These are phyloP conservation scores for Ogataea henricii DNA, from an alignment of 805 yeast genomes.

Conservation along the genomic window DNA sequence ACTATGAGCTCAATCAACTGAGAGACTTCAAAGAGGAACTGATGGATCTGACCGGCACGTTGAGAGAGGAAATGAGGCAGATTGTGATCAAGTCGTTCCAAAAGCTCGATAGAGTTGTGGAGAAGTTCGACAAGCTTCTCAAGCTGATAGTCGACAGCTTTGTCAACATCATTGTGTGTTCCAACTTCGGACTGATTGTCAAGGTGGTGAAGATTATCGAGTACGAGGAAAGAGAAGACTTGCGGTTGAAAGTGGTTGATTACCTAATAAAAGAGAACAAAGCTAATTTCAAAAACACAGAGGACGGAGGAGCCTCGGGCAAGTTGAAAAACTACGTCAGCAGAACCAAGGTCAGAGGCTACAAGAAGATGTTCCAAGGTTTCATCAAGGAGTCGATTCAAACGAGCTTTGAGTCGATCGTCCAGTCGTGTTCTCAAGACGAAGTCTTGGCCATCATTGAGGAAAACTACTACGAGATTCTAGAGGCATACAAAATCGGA, in stretches of 20 bases:
- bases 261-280: constrained; percentile 15
- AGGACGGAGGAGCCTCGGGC: constrained; percentile 11
- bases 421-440: constrained; percentile 49
- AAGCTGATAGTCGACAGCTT: constrained; percentile 65
- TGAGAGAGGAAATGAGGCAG: constrained; percentile 62
- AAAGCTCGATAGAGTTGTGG: constrained; percentile 49
- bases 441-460: constrained; percentile 65
- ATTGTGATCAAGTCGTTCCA: constrained; percentile 60
- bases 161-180: constrained; percentile 66
- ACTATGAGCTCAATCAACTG: constrained; percentile 66
- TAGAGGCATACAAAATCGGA: constrained; percentile 62
- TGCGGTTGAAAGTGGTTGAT: constrained; percentile 40
- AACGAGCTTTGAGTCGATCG: constrained; percentile 69
- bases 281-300: constrained; percentile 10
- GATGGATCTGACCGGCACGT: constrained; percentile 46
- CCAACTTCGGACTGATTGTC: constrained; percentile 66
- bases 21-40: constrained; percentile 81
- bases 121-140: constrained; percentile 64
- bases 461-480: constrained; percentile 78
- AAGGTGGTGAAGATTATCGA: constrained; percentile 78
- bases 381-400: constrained; percentile 60
- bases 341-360: constrained; percentile 54
- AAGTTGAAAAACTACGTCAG: constrained; percentile 40
- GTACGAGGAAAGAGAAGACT: constrained; percentile 77
- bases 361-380: constrained; percentile 59